Base-by-base conservation (phyloP, 345 rosid species). In the Eucalyptus regnans region DNA sequence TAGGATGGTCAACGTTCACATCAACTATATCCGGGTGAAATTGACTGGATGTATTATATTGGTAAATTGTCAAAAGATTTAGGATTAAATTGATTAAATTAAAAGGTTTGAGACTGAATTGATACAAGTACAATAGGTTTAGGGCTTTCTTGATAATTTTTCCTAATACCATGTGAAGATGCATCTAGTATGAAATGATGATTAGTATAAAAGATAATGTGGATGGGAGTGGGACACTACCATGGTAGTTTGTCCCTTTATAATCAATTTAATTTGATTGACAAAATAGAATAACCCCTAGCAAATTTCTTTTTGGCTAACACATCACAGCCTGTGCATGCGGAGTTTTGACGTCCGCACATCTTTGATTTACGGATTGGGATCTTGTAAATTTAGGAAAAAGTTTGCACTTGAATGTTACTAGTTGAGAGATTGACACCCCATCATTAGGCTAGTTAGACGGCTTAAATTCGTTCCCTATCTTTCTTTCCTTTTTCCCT, bases 21-120 rank as follows among this genome's bases (percentile, higher is more conserved):
- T 58, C 0, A 58, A 14, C 3, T 10, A 58, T 58, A 10, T 58
- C 0, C 2, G 1, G 7, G 11, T 0, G 13, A 58, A 58, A 58
- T 58, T 23, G 14, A 52, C 0, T 58, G 2, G 3, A 58, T 25
- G 13, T 14, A 58, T 11, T 58, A 58, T 58, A 25, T 58, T 25
- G 11, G 14, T 25, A 25, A 58, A 58, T 58, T 58, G 29, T 58
- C 1, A 58, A 10, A 58, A 25, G 7, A 25, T 58, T 25, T 58
- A 15, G 0, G 64, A 58, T 4, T 58, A 9, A 23, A 58, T 25
- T 58, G n/a, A 52, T 1, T 0, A 52, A 52, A 18, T 18, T 18
- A 52, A 52, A 18, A 18, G 0, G 10, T 52, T 0, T 52, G 18
- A 52, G 9, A 52, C 0, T 52, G 23, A 52, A 52, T 52, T 52